phyloP scores from a whole-genome alignment of 2,329 filamentous ascomycete genomes.

The Mariannaea elegans region DNA sequence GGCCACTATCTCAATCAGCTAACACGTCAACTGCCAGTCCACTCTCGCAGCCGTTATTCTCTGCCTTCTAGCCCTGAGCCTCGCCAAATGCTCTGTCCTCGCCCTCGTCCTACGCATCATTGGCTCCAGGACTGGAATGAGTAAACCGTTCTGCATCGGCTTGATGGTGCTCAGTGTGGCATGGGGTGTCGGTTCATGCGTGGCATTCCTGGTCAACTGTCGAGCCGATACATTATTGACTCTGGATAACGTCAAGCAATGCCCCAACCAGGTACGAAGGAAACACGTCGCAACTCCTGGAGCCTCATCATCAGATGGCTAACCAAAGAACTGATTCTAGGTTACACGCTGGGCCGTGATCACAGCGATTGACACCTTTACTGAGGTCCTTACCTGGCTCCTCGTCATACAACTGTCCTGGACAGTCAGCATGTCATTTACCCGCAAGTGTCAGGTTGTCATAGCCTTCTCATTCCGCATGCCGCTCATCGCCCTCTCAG shows the following conservation, averaged over 20 bases:
- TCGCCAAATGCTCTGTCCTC: conserved; percentile 32
- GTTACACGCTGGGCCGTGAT: conserved; percentile 23
- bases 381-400: conserved; percentile 23
- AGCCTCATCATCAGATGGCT: not conserved
- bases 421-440: conserved; percentile 27
- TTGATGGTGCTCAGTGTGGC: conserved; percentile 17
- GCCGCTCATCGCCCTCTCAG: conserved; percentile 30
- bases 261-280: conserved; percentile 26
- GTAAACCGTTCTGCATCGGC: conserved; percentile 16
- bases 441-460: conserved; percentile 27
- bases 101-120: conserved; percentile 34
- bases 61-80: conserved; percentile 7
- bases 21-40: conserved; percentile 4
- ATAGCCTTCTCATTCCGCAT: conserved; percentile 33
- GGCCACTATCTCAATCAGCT: not conserved
- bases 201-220: conserved; percentile 27
- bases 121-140: conserved; percentile 26
- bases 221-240: conserved; percentile 10
- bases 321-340: conserved; percentile 6
- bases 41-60: conserved; percentile 24
- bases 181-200: conserved; percentile 21
- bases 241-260: conserved; percentile 14
- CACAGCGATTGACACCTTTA: conserved; percentile 21
- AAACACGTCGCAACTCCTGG: not conserved
- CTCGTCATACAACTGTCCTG: conserved; percentile 26